Evolutionary conservation across 208 protist species (phyloP), one percentile per base, ranked within the genome.

Genomic region (Kentomonas sorsogonicus): DNA sequence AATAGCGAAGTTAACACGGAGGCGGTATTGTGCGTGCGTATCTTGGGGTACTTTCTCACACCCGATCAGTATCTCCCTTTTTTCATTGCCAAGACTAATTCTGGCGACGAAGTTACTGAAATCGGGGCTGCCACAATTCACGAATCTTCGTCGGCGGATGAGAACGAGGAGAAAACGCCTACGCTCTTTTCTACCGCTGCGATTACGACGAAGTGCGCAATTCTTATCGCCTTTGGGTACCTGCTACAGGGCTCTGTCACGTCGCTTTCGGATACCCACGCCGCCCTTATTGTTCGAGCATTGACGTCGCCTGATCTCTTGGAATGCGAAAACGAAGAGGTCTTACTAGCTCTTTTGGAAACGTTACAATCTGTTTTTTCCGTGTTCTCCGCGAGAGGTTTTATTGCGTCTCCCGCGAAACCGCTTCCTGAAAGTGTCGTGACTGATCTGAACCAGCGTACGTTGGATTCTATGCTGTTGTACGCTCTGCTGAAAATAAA

Each of bases 31-130:
- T 95, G 86, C 53, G 61, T 92, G 22, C 73, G 89, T 63, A 58
- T 95, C 38, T 46, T 95, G 9, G 83, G 81, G 22, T 91, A 93
- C 60, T 93, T 92, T 53, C 50, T 93, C n/a, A 88, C 77, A 38
- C 89, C 89, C n/a, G 77, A 84, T 18, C 86, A 95, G 53, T 95
- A 95, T 40, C 41, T 95, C 4, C 89, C 89, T 0, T 89, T 95
- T 72, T 51, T 95, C 10, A 89, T 87, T 29, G 64, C 78, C 11
- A 78, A 84, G 46, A 38, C 53, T 10, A 3, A 34, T 2, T 15
- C 31, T 29, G 23, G 5, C 4, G 13, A 18, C 25, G 46, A 52
- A 27, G 46, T 33, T 7, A 52, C 46, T n/a, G n/a, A 9, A 16
- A 30, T 52, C 15, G 46, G 25, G 46, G 18, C 25, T 13, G 31